Conservation (phyloP, 805 yeast species). For the Metschnikowia bowlesiae region DNA sequence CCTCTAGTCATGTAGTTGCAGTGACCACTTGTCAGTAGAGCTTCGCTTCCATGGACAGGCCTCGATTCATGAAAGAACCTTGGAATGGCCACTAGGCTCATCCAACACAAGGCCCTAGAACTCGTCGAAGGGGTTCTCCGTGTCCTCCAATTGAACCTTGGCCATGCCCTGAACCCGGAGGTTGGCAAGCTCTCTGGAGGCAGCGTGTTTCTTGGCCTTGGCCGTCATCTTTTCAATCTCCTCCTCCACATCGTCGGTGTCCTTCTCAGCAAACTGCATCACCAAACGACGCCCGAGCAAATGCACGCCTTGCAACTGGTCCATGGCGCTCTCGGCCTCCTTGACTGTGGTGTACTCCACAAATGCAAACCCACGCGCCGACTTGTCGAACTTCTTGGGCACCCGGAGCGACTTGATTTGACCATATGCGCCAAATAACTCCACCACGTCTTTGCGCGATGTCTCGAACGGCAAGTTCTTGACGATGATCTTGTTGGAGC, state of each 20-base stretch:
- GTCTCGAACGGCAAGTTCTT: conserved; percentile 98
- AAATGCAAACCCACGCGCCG: conserved; percentile 97
- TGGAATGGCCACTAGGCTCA: no score
- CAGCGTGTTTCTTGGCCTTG: conserved; percentile 77
- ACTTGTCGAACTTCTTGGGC: conserved; percentile 91
- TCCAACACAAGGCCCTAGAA: conserved; percentile 3
- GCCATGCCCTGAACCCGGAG: conserved; percentile 68
- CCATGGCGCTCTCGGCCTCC: conserved; percentile 94
- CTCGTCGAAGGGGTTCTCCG: conserved; percentile 30
- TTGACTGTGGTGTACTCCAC: conserved; percentile 81
- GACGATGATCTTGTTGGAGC: conserved; percentile 77
- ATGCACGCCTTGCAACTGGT: conserved; percentile 91
- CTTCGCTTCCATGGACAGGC: no score
- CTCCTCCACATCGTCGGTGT: conserved; percentile 77
- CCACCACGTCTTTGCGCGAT: conserved; percentile 85
- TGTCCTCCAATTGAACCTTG: conserved; percentile 59
- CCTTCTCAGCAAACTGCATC: conserved; percentile 86
- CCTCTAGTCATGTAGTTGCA: no score
- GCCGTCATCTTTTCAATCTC: conserved; percentile 88
- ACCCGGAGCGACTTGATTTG: conserved; percentile 91
- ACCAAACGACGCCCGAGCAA: conserved; percentile 92
- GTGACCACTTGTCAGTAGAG: no score
- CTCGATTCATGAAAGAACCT: no score
- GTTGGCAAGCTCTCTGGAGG: conserved; percentile 69
- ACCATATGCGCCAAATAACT: conserved; percentile 91